Conservation (phyloP, 2,329 filamentous ascomycete species). For the Claviceps sp. region DNA sequence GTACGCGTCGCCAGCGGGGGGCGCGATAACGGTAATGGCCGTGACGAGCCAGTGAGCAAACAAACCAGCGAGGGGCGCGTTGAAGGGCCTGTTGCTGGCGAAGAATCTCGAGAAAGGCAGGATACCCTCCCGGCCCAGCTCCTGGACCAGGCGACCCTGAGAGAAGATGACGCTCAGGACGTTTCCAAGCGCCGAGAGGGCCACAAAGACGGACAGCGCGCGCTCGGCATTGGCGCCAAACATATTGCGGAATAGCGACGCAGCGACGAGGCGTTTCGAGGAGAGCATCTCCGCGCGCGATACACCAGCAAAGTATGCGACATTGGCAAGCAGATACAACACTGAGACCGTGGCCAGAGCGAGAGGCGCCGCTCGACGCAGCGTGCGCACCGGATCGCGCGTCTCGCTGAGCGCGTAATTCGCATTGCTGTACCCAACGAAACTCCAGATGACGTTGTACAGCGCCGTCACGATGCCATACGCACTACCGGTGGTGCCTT, state of each 20-base stretch:
- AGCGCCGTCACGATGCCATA: constrained; percentile 57
- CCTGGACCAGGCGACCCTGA: constrained; percentile 52
- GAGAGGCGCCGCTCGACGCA: constrained; percentile 50
- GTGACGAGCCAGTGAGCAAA: constrained; percentile 52
- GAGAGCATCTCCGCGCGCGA: constrained; percentile 38
- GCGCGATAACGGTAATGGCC: constrained; percentile 52
- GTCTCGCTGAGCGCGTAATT: constrained; percentile 55
- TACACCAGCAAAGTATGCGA: constrained; percentile 51
- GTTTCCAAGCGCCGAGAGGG: constrained; percentile 54
- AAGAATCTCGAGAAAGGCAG: constrained; percentile 49
- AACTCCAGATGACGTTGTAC: constrained; percentile 61
- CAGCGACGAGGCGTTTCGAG: constrained; percentile 38
- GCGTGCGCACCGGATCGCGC: constrained; percentile 48
- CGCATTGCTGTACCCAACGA: constrained; percentile 54
- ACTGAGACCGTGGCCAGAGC: constrained; percentile 45
- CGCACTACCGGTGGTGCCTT: constrained; percentile 50
- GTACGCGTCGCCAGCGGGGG: constrained; percentile 54
- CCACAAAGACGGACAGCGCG: constrained; percentile 51
- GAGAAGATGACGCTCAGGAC: constrained; percentile 56
- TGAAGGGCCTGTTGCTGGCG: constrained; percentile 51
- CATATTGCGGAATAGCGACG: constrained; percentile 42
- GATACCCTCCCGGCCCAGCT: constrained; percentile 53
- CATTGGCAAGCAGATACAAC: constrained; percentile 54
- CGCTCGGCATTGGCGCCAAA: constrained; percentile 40
- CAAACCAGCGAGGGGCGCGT: constrained; percentile 46